Evolutionary conservation across 352 stramenopile genomes (phyloP).

Genomic region (Phytopythium vexans): DNA sequence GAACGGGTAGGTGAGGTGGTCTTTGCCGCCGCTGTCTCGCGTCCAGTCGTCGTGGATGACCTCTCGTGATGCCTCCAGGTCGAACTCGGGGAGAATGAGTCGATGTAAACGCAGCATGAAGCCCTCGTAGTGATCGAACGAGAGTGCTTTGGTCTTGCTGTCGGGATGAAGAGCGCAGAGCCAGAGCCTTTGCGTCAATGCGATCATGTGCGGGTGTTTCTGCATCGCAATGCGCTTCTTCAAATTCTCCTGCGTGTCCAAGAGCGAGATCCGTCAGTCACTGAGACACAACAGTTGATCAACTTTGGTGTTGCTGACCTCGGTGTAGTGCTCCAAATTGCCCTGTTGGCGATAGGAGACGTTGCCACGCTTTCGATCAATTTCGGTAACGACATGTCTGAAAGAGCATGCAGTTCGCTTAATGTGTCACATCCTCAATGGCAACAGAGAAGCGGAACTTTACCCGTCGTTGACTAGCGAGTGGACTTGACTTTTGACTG

Average conservation of each 20-base stretch:
- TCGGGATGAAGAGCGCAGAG: constrained; percentile 31
- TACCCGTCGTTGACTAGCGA: constrained; percentile 60
- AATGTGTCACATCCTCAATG: background rate
- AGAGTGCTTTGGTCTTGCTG: constrained; percentile 18
- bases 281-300: background rate
- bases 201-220: constrained; percentile 57
- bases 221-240: constrained; percentile 57
- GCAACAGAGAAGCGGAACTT: background rate
- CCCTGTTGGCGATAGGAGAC: constrained; percentile 67
- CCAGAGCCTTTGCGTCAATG: constrained; percentile 73
- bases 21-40: constrained; percentile 45
- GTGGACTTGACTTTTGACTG: constrained; percentile 54
- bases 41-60: constrained; percentile 71
- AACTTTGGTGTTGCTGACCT: constrained; percentile 25
- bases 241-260: constrained; percentile 47
- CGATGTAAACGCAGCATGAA: constrained; percentile 77
- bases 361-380: constrained; percentile 14
- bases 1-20: constrained; percentile 59
- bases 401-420: background rate
- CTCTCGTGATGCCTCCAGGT: constrained; percentile 53
- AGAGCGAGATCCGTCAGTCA: background rate
- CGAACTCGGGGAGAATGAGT: constrained; percentile 74
- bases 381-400: constrained; percentile 61
- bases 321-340: constrained; percentile 70
- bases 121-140: constrained; percentile 53